Conservation (phyloP, 352 stramenopile species). For the Pythium phragmiticola region DNA sequence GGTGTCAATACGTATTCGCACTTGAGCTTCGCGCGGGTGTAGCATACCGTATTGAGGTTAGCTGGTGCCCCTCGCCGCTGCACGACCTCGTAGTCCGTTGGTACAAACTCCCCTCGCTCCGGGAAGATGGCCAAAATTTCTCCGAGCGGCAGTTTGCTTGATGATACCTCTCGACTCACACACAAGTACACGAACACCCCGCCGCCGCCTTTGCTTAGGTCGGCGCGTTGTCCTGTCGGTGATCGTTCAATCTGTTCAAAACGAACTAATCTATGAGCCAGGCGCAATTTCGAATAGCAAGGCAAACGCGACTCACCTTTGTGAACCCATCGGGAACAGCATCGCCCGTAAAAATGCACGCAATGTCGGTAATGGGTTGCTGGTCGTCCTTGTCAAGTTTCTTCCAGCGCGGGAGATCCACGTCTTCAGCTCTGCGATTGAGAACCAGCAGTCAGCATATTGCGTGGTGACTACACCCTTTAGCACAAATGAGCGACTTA, state of each 20-base stretch:
- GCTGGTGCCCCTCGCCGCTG: slow-evolving; percentile 53
- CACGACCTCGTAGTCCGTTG: slow-evolving; percentile 75
- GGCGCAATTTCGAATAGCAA: not conserved
- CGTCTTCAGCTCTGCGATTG: slow-evolving; percentile 11
- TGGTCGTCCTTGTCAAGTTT: slow-evolving; percentile 40
- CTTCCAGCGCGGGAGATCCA: slow-evolving; percentile 45
- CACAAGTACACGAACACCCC: slow-evolving; percentile 79
- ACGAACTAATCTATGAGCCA: not conserved
- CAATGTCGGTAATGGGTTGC: slow-evolving; percentile 62
- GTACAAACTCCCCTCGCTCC: slow-evolving; percentile 71
- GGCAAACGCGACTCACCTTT: slow-evolving; percentile 40
- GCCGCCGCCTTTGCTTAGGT: slow-evolving; percentile 82
- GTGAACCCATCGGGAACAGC: slow-evolving; percentile 62
- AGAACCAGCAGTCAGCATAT: not conserved
- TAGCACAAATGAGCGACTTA: slow-evolving; percentile 8
- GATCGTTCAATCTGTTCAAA: slow-evolving; percentile 63
- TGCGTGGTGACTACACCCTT: not conserved
- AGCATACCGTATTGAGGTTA: slow-evolving; percentile 58
- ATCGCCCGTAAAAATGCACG: slow-evolving; percentile 79
- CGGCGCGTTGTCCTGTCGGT: slow-evolving; percentile 64
- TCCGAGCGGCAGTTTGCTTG: slow-evolving; percentile 64
- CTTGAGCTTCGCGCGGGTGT: not conserved
- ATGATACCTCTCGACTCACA: slow-evolving; percentile 45
- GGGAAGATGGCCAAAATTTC: slow-evolving; percentile 78
- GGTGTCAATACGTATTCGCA: not conserved